Conservation (phyloP, 1,284 basidiomycete species). For the Trametes versicolor region DNA sequence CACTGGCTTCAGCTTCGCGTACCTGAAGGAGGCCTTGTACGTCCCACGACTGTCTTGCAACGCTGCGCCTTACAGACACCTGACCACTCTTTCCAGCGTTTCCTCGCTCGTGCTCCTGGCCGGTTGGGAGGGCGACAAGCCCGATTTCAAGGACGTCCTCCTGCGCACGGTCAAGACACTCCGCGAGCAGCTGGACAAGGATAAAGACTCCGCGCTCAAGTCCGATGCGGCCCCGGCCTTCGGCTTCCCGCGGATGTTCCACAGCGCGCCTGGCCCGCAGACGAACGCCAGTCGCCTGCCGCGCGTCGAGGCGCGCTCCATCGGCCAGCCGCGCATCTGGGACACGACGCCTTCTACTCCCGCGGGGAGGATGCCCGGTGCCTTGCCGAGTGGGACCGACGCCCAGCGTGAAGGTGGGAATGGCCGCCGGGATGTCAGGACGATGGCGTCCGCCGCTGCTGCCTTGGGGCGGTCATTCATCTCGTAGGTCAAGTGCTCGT, state of each 20-base stretch:
- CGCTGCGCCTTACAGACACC: not conserved
- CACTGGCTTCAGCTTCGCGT: conserved; percentile 79
- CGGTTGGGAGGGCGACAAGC: conserved; percentile 56
- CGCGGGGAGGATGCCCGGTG: conserved; percentile 39
- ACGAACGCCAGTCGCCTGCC: conserved; percentile 9
- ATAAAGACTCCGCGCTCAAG: conserved; percentile 16
- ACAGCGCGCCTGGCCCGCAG: conserved; percentile 4
- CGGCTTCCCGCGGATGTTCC: not conserved
- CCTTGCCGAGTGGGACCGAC: conserved; percentile 32
- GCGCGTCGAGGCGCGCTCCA: conserved; percentile 29
- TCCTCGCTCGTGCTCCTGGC: conserved; percentile 69
- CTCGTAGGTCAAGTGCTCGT: conserved; percentile 22
- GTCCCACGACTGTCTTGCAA: conserved; percentile 41
- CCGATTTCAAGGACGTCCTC: conserved; percentile 59
- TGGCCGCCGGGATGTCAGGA: conserved; percentile 33
- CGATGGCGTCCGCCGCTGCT: conserved; percentile 37
- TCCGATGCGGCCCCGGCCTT: not conserved
- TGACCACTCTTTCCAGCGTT: conserved; percentile 52
- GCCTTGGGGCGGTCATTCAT: conserved; percentile 40
- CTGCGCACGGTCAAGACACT: conserved; percentile 67
- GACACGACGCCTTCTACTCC: conserved; percentile 18
- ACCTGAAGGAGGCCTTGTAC: conserved; percentile 86
- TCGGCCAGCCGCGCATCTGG: conserved; percentile 40
- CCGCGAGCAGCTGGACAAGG: conserved; percentile 65
- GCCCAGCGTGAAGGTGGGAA: conserved; percentile 14